These are phyloP conservation scores for Tilletia caries DNA, from an alignment of 1,284 basidiomycete species.

Conservation along the genomic window DNA sequence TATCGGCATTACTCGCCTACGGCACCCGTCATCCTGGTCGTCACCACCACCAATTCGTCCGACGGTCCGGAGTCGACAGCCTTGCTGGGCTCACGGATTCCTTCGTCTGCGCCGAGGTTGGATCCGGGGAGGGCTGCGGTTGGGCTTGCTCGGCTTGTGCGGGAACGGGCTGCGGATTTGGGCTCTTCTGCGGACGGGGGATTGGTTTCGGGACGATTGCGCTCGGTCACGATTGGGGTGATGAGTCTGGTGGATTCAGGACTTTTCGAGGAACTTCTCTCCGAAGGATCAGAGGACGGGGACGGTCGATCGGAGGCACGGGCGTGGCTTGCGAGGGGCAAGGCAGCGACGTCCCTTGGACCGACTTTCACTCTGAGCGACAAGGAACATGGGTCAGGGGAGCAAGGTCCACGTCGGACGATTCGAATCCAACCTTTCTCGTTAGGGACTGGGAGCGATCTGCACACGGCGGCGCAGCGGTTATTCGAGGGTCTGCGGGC, in stretches of 20 bases:
- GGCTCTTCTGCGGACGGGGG: background rate
- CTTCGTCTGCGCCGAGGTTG: constrained; percentile 11
- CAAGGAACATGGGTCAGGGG: too few species aligned
- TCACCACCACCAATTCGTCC: too few species aligned
- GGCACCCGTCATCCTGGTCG: constrained; percentile 39
- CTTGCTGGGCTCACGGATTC: background rate
- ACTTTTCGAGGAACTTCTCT: background rate
- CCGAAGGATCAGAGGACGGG: background rate
- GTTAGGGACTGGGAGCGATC: constrained; percentile 66
- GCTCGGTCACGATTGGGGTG: constrained; percentile 63
- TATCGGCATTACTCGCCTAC: constrained; percentile 92
- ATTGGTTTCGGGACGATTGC: background rate
- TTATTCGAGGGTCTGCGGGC: constrained; percentile 84
- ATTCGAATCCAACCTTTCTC: constrained; percentile 49
- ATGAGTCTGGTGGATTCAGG: constrained; percentile 63
- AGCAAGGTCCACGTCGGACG: too few species aligned
- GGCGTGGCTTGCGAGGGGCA: background rate
- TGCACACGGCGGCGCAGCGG: constrained; percentile 70
- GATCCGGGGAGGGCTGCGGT: background rate
- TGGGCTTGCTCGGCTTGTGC: background rate
- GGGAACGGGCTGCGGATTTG: background rate
- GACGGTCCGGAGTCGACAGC: background rate
- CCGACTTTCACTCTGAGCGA: background rate
- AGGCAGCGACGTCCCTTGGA: background rate
- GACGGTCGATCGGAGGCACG: background rate